Evolutionary conservation across 805 yeast species (phyloP), one percentile per base, ranked within the genome.

Genomic region (Saccharomycopsis vini): DNA sequence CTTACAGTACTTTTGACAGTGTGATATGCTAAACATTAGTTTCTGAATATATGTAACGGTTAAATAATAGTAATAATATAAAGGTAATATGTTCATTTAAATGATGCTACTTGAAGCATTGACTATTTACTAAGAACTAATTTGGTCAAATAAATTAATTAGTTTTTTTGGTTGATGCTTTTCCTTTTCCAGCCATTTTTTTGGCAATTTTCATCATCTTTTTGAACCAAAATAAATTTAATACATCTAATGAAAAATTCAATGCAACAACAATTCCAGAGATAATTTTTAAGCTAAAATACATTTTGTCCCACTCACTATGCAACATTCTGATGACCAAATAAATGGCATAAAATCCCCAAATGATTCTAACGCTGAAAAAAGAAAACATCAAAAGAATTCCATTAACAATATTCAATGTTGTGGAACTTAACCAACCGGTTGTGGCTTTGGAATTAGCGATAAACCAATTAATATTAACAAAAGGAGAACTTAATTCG

Each of bases 401-500:
- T 0, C 97, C 97, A 59, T 92, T 92, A 52, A 80, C 54, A 13
- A 74, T 57, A 41, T 77, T 73, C 9, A 75, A 44, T 50, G 56
- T 67, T 20, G 67, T 68, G 34, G 83, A 78, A 41, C 86, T 68
- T 3, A 76, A 61, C 41, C 41, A 38, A 3, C 82, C 84, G 1
- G 69, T 69, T 1, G 95, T 92, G 15, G 88, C 67, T 54, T 84
- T 80, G 26, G 82, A 72, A 54, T 84, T 80, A 26, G 82, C 72
- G 28, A 87, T 79, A 61, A 81, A 89, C 96, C 97, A 92, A 61
- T 92, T 86, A 58, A 85, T 60, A 62, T 92, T 94, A 50, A 92
- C 95, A 63, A 92, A 92, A 6, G 97, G 97, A 2, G 97, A 85
- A 38, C 95, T 81, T 33, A 84, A 71, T 63, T 92, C 98, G 62